phyloP scores from a whole-genome alignment of 495 filamentous ascomycete genomes.

The Hypoxylon intermedium region DNA sequence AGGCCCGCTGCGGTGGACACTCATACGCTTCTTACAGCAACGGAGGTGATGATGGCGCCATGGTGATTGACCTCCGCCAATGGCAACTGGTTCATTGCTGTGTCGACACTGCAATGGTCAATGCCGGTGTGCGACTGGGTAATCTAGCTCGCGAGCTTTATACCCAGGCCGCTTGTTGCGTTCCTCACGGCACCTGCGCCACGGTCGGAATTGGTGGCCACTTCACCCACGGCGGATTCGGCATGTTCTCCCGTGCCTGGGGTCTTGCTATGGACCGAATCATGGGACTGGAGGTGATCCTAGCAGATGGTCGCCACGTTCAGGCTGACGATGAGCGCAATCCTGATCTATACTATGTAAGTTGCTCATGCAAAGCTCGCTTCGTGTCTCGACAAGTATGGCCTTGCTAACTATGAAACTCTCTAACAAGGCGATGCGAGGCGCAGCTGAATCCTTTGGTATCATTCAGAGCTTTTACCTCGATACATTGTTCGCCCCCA shows the following conservation, averaged over 20 bases:
- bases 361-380: background rate
- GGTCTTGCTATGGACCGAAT: slow-evolving; percentile 71
- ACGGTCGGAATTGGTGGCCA: slow-evolving; percentile 73
- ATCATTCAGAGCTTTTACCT: slow-evolving; percentile 64
- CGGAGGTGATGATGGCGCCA: slow-evolving; percentile 56
- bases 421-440: slow-evolving; percentile 55
- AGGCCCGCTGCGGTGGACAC: slow-evolving; percentile 72
- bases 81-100: slow-evolving; percentile 40
- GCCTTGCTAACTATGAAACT: slow-evolving; percentile 14
- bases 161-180: slow-evolving; percentile 58
- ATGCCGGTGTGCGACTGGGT: slow-evolving; percentile 65
- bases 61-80: slow-evolving; percentile 60
- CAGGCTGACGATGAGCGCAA: slow-evolving; percentile 48
- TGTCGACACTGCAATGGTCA: slow-evolving; percentile 57
- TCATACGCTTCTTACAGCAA: slow-evolving; percentile 67
- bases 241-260: slow-evolving; percentile 66
- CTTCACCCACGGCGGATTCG: slow-evolving; percentile 72
- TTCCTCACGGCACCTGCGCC: slow-evolving; percentile 69
- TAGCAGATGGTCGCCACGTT: slow-evolving; percentile 63
- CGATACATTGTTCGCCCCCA: slow-evolving; percentile 57
- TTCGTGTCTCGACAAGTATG: background rate
- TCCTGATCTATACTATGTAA: slow-evolving; percentile 60
- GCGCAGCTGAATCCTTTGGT: slow-evolving; percentile 67
- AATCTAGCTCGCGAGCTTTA: slow-evolving; percentile 63
- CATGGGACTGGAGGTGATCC: slow-evolving; percentile 66